Base-by-base conservation (phyloP, 495 filamentous ascomycete species). In the Trichoderma orchidacearum region DNA sequence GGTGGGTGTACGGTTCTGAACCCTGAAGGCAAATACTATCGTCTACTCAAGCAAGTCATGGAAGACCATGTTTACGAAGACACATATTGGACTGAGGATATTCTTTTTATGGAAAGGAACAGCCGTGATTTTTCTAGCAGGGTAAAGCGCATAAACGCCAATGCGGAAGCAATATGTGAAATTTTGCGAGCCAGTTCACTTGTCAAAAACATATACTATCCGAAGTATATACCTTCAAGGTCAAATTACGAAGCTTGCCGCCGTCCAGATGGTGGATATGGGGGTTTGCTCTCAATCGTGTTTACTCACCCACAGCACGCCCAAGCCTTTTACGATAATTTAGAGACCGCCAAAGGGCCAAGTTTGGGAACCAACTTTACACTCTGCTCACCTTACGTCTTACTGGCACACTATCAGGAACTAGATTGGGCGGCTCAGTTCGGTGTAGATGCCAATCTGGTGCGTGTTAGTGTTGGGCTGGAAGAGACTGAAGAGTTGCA, bases 361-460 rank as follows among this genome's bases (percentile, higher is more conserved):
- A 96, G 92, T 65, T 76, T 98, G 23, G 93, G 93, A 0, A 97
- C 94, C 0, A 98, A 98, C 63, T 97, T 99, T 68, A 97, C 93
- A 0, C 73, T 99, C 51, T 84, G 68, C 18, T 94, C 83, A 32
- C 93, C 94, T 8, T 98, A 95, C 62, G 89, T 92, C 29, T 70
- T 98, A 15, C 70, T 98, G 27, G 94, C 94, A 23, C 94, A 98
- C 66, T 98, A 93, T 59, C 72, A 80, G 55, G 94, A 98, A 75
- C 67, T 96, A 13, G 88, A 94, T 30, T 98, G 93, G 89, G 89
- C 86, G 27, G 83, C 76, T 30, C 74, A 81, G 53, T 96, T 82
- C 66, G 86, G 90, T 0, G 85, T 95, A 3, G 85, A 90, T 41
- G 77, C 77, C 0, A 79, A 87, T 64, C 67, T 98, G 31, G 75